Evolutionary conservation across 129 eudicot genomes (phyloP).

Genomic region (Rutidosis leptorrhynchoides): DNA sequence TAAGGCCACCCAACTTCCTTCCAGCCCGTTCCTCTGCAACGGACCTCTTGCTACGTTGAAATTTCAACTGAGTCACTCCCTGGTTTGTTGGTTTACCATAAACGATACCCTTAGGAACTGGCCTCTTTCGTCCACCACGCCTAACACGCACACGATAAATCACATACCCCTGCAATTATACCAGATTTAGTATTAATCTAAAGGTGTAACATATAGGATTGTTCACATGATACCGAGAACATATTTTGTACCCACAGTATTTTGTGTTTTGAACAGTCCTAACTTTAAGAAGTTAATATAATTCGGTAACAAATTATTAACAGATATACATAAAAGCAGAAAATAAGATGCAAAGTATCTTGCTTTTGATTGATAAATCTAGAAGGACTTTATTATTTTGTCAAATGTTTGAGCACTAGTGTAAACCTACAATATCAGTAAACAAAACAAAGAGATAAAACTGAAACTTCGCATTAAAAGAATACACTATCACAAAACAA

Average conservation of each 20-base stretch:
- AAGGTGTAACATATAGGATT: neutral
- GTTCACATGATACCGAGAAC: neutral
- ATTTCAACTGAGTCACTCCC: constrained; percentile 66
- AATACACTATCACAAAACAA: neutral
- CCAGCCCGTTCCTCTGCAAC: constrained; percentile 87
- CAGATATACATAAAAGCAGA: neutral
- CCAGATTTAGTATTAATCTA: neutral
- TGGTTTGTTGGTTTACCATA: constrained; percentile 74
- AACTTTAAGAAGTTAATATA: too few species aligned
- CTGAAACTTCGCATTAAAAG: neutral
- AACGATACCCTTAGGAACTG: constrained; percentile 80
- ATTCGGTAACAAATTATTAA: too few species aligned
- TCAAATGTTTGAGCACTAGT: too few species aligned
- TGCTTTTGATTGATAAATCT: neutral
- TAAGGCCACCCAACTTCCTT: constrained; percentile 68
- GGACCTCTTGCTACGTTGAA: constrained; percentile 68
- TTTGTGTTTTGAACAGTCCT: neutral
- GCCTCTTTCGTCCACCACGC: constrained; percentile 85
- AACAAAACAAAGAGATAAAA: too few species aligned
- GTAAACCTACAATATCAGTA: too few species aligned
- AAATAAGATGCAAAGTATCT: too few species aligned
- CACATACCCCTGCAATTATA: constrained; percentile 47
- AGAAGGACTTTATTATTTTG: too few species aligned
- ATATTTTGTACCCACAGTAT: neutral
- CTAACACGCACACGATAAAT: constrained; percentile 73